Percentiles rank a stretch among this genome's conserved stretches.
Evolutionary conservation across 306 rosid genomes (phyloP).

Genomic region (peach (Prunus persica)): Prunus_persica_NCBIv2 NC_034011.1:5622501-5623000

Average conservation of each 20-base stretch:
- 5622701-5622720: neutral
- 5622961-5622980: too few species aligned
- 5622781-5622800: too few species aligned
- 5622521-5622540: slow-evolving; percentile 21
- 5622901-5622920: too few species aligned
- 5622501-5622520: slow-evolving; percentile 35
- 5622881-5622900: too few species aligned
- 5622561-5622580: slow-evolving; percentile 33
- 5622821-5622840: too few species aligned
- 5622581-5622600: slow-evolving; percentile 37
- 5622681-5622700: neutral
- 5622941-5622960: too few species aligned
- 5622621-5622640: neutral
- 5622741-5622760: neutral
- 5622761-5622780: too few species aligned
- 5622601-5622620: neutral
- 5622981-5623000: too few species aligned
- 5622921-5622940: too few species aligned
- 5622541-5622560: slow-evolving; percentile 27
- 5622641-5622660: neutral
- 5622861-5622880: too few species aligned
- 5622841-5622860: too few species aligned
- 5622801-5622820: too few species aligned
- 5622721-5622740: neutral
- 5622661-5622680: neutral